Evolutionary conservation across 352 stramenopile genomes (phyloP).

Genomic region (Blastocystis sp.): DNA sequence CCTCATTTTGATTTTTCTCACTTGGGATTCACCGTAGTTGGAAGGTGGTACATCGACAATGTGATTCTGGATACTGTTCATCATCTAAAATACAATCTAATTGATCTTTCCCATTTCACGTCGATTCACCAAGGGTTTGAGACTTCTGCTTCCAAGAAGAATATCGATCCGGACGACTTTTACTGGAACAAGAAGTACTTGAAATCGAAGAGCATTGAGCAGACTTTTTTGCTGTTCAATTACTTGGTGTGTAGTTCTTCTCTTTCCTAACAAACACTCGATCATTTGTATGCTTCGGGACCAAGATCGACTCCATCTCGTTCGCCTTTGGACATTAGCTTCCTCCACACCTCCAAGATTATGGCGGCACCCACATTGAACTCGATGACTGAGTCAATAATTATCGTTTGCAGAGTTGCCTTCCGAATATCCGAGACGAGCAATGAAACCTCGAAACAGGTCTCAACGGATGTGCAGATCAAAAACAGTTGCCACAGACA

Average conservation of each 20-base stretch:
- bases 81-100: not conserved
- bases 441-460: conserved; percentile 40
- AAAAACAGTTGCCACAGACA: conserved; percentile 31
- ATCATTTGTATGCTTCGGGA: not conserved
- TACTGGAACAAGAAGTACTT: not conserved
- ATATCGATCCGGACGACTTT: not conserved
- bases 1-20: not conserved
- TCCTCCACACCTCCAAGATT: conserved; percentile 1
- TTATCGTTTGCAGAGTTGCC: conserved; percentile 10
- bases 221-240: not conserved
- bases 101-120: not conserved
- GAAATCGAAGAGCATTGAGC: not conserved
- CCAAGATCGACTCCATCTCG: not conserved
- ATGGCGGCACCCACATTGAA: conserved; percentile 52
- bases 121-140: not conserved
- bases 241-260: not conserved
- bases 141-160: not conserved
- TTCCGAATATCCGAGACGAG: conserved; percentile 39
- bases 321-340: not conserved
- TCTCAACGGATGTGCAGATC: conserved; percentile 1
- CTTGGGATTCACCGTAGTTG: not conserved
- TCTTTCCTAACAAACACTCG: not conserved
- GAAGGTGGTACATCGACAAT: not conserved
- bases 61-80: not conserved
- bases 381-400: conserved; percentile 55